Evolutionary conservation across 768 basidiomycete species (phyloP).

Genomic region (Hydnum rufescens): DNA sequence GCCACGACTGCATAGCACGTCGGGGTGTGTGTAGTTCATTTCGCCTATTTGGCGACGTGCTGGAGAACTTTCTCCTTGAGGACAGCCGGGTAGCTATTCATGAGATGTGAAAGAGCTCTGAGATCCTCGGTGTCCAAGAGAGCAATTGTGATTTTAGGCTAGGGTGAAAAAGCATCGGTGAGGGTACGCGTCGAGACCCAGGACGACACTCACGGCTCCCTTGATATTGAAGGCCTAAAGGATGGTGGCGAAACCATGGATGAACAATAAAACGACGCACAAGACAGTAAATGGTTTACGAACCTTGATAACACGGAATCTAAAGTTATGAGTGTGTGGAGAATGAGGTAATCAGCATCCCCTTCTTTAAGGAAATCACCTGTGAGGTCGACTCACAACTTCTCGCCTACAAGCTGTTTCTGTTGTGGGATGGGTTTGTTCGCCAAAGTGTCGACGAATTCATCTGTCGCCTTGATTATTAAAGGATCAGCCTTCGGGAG

Average conservation of each 20-base stretch:
- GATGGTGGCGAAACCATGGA: constrained; percentile 7
- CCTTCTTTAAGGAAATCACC: constrained; percentile 13
- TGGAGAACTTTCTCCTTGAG: constrained; percentile 48
- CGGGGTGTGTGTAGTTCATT: too few species aligned
- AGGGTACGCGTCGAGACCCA: neutral
- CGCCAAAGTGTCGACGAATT: constrained; percentile 43
- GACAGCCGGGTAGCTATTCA: constrained; percentile 69
- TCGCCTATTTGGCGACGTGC: too few species aligned
- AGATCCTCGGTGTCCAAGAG: constrained; percentile 75
- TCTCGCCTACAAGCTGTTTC: constrained; percentile 69
- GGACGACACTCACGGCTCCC: constrained; percentile 34
- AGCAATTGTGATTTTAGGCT: constrained; percentile 72
- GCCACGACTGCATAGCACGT: too few species aligned
- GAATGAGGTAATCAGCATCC: constrained; percentile 8
- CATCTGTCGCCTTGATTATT: constrained; percentile 47
- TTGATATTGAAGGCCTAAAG: constrained; percentile 50
- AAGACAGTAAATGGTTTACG: neutral
- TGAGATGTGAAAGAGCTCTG: constrained; percentile 60
- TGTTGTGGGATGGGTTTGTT: constrained; percentile 36
- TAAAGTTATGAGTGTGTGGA: constrained; percentile 5
- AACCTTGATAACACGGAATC: constrained; percentile 37
- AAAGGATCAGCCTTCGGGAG: constrained; percentile 51
- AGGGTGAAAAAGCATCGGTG: constrained; percentile 3
- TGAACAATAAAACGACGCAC: neutral
- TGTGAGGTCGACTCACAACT: constrained; percentile 30